Base-by-base conservation (phyloP, 2,329 filamentous ascomycete species). In the Aspergillus brasiliensis region DNA sequence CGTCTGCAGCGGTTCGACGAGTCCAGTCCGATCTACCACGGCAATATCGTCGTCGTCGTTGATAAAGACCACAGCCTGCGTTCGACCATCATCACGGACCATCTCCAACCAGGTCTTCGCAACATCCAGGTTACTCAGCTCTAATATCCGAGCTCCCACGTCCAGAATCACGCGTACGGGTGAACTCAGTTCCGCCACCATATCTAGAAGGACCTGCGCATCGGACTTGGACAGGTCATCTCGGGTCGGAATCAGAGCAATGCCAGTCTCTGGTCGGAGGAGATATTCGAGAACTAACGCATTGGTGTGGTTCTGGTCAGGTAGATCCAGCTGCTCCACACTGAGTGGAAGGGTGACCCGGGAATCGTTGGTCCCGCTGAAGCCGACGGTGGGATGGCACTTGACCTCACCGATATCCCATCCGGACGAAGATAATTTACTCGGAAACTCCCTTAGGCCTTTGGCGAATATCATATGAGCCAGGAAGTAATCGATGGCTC, bases 301-400 rank as follows among this genome's bases (percentile, higher is more conserved):
- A 64, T 91, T 91, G 0, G 89, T 92, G 53, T 90, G 86, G 1
- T 74, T 75, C 38, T 89, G 84, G 0, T 75, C 72, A 0, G 73
- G 66, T 0, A 88, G 75, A 34, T 91, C 85, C 0, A 83, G 72
- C 28, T 90, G 86, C 0, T 75, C 65, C 0, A 91, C 79, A 0
- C 66, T 74, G 0, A 88, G 66, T 0, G 88, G 88, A 0, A 91
- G 75, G 0, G 88, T 67, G n/a, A 80, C 76, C 10, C 80, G 73
- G 0, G 83, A 85, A 63, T 91, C 88, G 23, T 86, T 88, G 0
- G 89, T 92, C 0, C 89, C 88, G 57, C 86, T 90, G 67, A 92
- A 92, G 0, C 89, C 89, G 0, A 85, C 87, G 0, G 82, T 86
- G 0, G 81, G 78, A 19, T 84, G 74, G 0, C 17, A 5, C 57